These are phyloP conservation scores for Apophysomyces variabilis DNA, from an alignment of 371 early-diverging fungal species.

Conservation along the genomic window DNA sequence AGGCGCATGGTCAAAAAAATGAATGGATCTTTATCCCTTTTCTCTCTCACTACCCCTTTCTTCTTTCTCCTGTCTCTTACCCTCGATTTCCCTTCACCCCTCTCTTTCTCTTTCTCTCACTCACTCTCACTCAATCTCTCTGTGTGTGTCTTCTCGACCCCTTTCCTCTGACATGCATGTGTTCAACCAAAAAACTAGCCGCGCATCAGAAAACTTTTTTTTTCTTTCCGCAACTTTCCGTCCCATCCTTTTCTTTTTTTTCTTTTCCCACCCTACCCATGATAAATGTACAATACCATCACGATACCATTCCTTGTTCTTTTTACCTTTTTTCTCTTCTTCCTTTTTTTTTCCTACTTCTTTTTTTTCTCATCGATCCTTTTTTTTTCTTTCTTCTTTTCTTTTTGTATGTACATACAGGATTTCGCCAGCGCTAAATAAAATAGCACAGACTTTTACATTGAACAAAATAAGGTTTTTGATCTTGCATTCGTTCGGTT, in stretches of 20 bases:
- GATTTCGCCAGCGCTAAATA: not conserved
- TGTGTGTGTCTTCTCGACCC: no score
- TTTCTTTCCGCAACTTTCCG: not conserved
- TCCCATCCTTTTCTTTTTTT: constrained; percentile 1
- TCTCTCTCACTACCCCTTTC: no score
- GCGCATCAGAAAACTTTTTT: no score
- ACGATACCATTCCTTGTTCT: constrained; percentile 14
- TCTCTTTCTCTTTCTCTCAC: not conserved
- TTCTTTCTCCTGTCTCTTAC: not conserved
- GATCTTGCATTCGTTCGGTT: no score
- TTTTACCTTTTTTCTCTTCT: constrained; percentile 3
- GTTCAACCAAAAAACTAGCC: no score
- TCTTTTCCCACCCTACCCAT: not conserved
- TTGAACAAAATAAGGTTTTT: no score
- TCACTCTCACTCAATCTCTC: no score
- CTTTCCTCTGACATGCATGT: no score
- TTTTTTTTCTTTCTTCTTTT: not conserved
- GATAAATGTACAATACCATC: constrained; percentile 11
- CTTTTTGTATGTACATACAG: constrained; percentile 10
- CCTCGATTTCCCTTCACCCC: constrained; percentile 1
- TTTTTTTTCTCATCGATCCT: not conserved
- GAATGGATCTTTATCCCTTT: not conserved
- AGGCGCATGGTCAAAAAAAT: constrained; percentile 37
- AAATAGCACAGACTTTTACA: no score
- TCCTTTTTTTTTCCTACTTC: not conserved